phyloP scores from a whole-genome alignment of 345 rosid genomes.

The Euphorbia tirucalli region DNA sequence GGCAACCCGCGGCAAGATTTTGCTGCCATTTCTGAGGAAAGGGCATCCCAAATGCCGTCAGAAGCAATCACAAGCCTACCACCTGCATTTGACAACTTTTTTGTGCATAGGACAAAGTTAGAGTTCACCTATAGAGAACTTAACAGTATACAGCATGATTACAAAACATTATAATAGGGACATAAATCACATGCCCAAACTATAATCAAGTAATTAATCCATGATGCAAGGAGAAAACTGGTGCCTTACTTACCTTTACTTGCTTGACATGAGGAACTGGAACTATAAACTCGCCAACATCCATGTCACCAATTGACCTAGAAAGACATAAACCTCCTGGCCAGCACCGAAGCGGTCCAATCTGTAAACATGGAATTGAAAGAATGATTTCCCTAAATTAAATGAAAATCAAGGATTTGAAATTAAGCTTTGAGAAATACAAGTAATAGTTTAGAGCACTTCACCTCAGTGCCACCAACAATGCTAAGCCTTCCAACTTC shows the following conservation, averaged over 20 bases:
- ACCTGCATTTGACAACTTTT: slow-evolving; percentile 72
- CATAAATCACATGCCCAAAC: neutral
- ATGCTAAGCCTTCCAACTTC: slow-evolving; percentile 94
- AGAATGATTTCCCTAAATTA: neutral
- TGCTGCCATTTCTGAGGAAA: slow-evolving; percentile 73
- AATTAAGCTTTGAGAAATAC: neutral
- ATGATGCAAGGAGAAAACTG: neutral
- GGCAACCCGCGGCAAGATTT: slow-evolving; percentile 75
- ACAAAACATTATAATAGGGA: neutral
- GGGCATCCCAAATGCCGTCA: slow-evolving; percentile 92
- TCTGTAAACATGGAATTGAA: slow-evolving; percentile 31
- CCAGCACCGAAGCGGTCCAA: slow-evolving; percentile 93
- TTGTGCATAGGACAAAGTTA: slow-evolving; percentile 17
- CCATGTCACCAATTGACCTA: slow-evolving; percentile 91
- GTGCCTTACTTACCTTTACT: slow-evolving; percentile 56
- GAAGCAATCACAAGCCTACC: slow-evolving; percentile 93
- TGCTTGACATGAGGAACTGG: slow-evolving; percentile 90
- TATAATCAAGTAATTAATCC: neutral
- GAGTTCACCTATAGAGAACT: slow-evolving; percentile 5
- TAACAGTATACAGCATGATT: slow-evolving; percentile 7
- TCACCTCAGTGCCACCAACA: slow-evolving; percentile 77
- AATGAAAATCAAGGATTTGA: neutral
- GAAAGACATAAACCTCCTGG: slow-evolving; percentile 94
- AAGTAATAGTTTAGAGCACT: slow-evolving; percentile 8
- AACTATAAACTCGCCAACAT: slow-evolving; percentile 91